Evolutionary conservation across 441 rosid species (phyloP).

Genomic region (Adansonia grandidieri): DNA sequence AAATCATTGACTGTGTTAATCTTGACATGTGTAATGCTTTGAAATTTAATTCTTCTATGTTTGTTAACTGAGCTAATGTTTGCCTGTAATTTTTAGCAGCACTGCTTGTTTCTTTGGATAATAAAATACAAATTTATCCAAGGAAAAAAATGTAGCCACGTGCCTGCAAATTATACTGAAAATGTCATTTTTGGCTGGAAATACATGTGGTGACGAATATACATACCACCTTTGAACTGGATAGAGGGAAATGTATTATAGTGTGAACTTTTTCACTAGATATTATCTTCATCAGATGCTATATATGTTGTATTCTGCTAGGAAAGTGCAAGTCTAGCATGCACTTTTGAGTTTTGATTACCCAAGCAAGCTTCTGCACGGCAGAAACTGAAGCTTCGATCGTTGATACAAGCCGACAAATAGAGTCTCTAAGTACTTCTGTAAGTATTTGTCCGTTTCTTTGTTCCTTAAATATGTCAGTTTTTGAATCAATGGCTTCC

Average conservation of each 20-base stretch:
- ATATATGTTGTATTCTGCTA: not conserved
- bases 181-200: constrained; percentile 6
- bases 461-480: not conserved
- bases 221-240: not conserved
- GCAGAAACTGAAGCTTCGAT: constrained; percentile 3
- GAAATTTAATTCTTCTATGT: too few relatives aligned
- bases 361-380: not conserved
- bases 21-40: too few relatives aligned
- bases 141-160: too few relatives aligned
- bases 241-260: not conserved
- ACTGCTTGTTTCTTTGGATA: too few relatives aligned
- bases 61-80: too few relatives aligned
- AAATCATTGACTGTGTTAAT: too few relatives aligned
- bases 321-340: constrained; percentile 2
- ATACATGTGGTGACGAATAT: not conserved
- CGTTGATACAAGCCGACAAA: not conserved
- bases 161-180: not conserved
- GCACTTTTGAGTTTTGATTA: not conserved
- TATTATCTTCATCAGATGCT: not conserved
- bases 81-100: too few relatives aligned
- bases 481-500: constrained; percentile 1
- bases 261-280: not conserved
- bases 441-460: constrained; percentile 7
- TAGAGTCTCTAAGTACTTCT: not conserved
- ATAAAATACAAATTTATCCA: too few relatives aligned